Conservation (phyloP, 2,329 filamentous ascomycete species). For the Sarocladiaceae sp. region DNA sequence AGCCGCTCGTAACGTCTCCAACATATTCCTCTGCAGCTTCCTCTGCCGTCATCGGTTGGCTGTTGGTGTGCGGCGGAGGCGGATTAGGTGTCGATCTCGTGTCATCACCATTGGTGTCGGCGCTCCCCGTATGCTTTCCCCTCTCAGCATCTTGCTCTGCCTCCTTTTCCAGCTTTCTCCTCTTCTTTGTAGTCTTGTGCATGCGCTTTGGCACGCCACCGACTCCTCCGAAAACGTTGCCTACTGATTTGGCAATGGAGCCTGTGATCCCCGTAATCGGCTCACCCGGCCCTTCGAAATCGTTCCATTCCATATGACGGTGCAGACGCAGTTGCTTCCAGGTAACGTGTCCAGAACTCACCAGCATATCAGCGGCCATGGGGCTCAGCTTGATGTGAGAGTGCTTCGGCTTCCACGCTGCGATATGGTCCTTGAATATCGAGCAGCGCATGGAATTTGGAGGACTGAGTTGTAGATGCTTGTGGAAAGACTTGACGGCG, state of each 20-base stretch:
- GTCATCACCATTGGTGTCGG: background rate
- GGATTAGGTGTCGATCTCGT: too few relatives aligned
- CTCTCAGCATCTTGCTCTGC: background rate
- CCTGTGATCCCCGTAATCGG: constrained; percentile 61
- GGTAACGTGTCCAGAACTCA: constrained; percentile 52
- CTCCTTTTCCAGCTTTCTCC: constrained; percentile 44
- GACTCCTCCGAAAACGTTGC: constrained; percentile 55
- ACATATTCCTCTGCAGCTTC: constrained; percentile 32
- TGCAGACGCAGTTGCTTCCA: constrained; percentile 60
- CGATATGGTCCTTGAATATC: constrained; percentile 55
- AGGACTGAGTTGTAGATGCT: constrained; percentile 46
- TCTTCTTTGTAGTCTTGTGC: constrained; percentile 49
- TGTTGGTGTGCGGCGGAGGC: constrained; percentile 12
- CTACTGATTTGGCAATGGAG: constrained; percentile 52
- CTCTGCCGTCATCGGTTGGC: constrained; percentile 13
- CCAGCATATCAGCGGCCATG: constrained; percentile 58
- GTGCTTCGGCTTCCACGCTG: constrained; percentile 59
- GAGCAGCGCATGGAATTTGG: constrained; percentile 58
- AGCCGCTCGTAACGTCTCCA: constrained; percentile 44
- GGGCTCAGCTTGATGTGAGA: constrained; percentile 55
- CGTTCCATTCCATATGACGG: constrained; percentile 67
- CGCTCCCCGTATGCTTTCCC: constrained; percentile 12
- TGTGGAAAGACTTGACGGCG: constrained; percentile 61
- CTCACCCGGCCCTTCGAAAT: constrained; percentile 70
- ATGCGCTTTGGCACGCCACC: constrained; percentile 58